A percentile compares a stretch with the other conserved stretches of the same genome.
These are phyloP conservation scores for Schizophyllum amplum DNA, from an alignment of 1,284 basidiomycete genomes.

Conservation along the genomic window DNA sequence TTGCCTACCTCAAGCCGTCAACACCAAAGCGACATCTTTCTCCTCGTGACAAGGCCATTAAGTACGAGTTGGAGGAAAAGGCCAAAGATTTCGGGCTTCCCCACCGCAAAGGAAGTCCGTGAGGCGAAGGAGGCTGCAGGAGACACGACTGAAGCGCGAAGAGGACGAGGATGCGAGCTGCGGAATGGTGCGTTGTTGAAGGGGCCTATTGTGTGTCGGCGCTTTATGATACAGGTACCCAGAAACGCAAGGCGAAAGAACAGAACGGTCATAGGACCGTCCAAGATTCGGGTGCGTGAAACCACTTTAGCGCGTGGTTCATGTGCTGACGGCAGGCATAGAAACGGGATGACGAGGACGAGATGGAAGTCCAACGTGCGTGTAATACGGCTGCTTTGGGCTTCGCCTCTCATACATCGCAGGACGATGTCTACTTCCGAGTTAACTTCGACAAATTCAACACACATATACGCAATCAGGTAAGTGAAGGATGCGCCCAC, in stretches of 20 bases:
- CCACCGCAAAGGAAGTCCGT: constrained; percentile 66
- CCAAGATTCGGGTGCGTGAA: constrained; percentile 35
- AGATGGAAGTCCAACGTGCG: constrained; percentile 53
- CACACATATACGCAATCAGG: constrained; percentile 83
- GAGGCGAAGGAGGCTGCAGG: constrained; percentile 60
- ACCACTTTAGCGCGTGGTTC: constrained; percentile 4
- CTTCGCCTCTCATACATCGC: constrained; percentile 9
- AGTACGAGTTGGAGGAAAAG: constrained; percentile 69
- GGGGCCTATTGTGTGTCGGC: neutral
- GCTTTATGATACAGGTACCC: neutral
- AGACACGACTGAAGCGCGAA: constrained; percentile 53
- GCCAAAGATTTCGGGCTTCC: constrained; percentile 62
- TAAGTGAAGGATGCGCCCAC: constrained; percentile 23
- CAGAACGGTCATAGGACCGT: constrained; percentile 33
- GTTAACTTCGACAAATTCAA: constrained; percentile 88
- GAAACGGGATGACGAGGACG: constrained; percentile 42
- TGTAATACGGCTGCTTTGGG: constrained; percentile 1
- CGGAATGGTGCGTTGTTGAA: constrained; percentile 48
- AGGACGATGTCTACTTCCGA: constrained; percentile 74
- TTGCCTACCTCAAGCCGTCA: constrained; percentile 63
- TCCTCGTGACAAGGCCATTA: constrained; percentile 65
- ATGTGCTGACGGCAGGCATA: constrained; percentile 1
- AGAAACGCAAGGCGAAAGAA: constrained; percentile 59
- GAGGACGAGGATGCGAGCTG: constrained; percentile 59
- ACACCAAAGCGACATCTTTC: constrained; percentile 66